Evolutionary conservation across 139 green algal species (phyloP).

Genomic region (Chlorella sp.): DNA sequence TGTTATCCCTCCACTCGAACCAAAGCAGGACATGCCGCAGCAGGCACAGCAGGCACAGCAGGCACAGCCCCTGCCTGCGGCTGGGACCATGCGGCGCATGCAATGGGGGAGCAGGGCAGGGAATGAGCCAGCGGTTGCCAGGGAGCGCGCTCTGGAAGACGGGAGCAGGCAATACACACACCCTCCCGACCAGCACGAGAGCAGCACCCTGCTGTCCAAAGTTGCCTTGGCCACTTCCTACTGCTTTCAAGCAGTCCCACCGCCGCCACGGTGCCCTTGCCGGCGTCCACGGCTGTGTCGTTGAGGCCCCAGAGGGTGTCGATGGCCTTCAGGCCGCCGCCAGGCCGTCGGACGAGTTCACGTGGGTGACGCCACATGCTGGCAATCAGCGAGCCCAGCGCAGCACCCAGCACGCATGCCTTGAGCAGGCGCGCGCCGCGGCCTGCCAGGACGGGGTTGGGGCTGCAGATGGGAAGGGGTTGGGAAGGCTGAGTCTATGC

Average conservation of each 20-base stretch:
- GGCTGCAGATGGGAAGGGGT: too few species aligned
- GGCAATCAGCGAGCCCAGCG: background rate
- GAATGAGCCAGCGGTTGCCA: background rate
- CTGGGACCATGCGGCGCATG: too few species aligned
- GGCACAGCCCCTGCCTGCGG: too few species aligned
- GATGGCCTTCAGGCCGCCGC: background rate
- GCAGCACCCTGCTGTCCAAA: background rate
- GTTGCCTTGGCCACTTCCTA: background rate
- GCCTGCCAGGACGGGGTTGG: constrained; percentile 21
- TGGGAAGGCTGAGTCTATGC: too few species aligned
- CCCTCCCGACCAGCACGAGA: too few species aligned
- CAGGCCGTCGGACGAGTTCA: background rate
- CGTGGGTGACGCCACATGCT: background rate
- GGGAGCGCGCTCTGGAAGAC: background rate
- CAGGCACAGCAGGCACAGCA: background rate
- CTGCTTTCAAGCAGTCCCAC: background rate
- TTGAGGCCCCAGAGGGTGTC: background rate
- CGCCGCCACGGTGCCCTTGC: background rate
- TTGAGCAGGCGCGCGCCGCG: background rate
- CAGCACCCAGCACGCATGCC: background rate
- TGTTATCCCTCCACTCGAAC: too few species aligned
- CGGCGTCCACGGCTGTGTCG: background rate
- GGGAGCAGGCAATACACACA: too few species aligned
- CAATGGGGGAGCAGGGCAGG: background rate
- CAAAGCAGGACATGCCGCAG: too few species aligned